Evolutionary conservation across 78 protist species (phyloP), one percentile per base, ranked within the genome.

Genomic region (Dictyostelium discoideum): DNA sequence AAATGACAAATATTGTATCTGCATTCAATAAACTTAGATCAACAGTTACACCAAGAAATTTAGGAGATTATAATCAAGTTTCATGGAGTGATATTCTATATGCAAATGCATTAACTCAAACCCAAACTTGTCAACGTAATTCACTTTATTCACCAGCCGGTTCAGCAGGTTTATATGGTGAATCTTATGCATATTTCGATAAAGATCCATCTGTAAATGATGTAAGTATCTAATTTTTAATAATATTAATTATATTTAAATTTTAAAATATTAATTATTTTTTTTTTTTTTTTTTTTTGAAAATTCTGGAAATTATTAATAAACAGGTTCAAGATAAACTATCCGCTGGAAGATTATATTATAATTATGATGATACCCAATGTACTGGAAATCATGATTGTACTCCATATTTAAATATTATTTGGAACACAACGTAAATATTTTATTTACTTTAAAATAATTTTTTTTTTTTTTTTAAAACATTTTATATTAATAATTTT

Each of bases 301-400:
- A 44, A 44, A 48, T 7, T 54, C 4, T 32, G 37, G 37, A 32
- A 32, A 32, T 32, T 32, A 32, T 20, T 54, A 0, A 13, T 5
- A 50, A 2, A 72, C 11, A 73, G 80, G n/a, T 74, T 74, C 48
- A 63, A 37, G 81, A 85, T 72, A 8, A 10, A 85, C 26, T 85
- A 32, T 69, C 79, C 3, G 5, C 1, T 1, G n/a, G 18, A 42
- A 69, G 18, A 44, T 6, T 24, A 39, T 16, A 39, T 69, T 90
- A 90, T 85, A 90, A 82, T 69, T 90, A 50, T 37, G 95, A 90
- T 73, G 95, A 90, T 72, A 82, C 78, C 1, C 2, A 18, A 10
- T 90, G 95, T 83, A 2, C 14, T 32, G 84, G 85, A 11, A 81
- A 69, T 39, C 11, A 37, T 44, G 84, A 90, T 60, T 90, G 95